A percentile compares a stretch with the other conserved stretches of the same genome.
phyloP scores from a whole-genome alignment of 371 early-diverging fungal genomes.

The Mycotypha africana region DNA sequence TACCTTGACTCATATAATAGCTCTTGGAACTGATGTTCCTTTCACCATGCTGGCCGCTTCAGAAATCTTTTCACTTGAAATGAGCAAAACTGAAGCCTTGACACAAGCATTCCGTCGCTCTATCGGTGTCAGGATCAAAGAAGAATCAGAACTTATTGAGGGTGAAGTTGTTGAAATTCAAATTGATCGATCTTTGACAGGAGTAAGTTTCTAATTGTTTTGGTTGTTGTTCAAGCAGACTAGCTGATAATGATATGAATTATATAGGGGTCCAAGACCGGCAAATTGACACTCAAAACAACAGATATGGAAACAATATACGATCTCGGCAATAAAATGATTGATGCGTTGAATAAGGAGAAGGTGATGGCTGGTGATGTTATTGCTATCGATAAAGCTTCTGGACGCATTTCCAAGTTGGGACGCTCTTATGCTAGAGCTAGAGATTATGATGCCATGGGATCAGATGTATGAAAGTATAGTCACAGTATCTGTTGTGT shows the following conservation, averaged over 20 bases:
- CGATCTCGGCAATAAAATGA: conserved; percentile 98
- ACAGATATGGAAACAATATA: conserved; percentile 99
- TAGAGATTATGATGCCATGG: conserved; percentile 96
- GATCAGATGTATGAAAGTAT: conserved; percentile 68
- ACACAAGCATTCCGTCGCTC: conserved; percentile 98
- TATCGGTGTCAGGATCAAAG: conserved; percentile 97
- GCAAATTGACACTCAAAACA: conserved; percentile 98
- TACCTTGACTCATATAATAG: conserved; percentile 18
- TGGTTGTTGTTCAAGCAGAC: not conserved
- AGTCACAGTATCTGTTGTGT: not conserved
- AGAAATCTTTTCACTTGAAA: conserved; percentile 97
- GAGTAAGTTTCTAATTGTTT: conserved; percentile 64
- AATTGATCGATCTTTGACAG: conserved; percentile 90
- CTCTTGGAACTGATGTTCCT: conserved; percentile 91
- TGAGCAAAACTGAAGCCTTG: conserved; percentile 98
- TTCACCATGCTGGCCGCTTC: conserved; percentile 96
- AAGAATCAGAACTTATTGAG: conserved; percentile 96
- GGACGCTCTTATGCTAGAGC: conserved; percentile 94
- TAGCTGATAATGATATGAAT: not conserved
- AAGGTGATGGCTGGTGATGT: conserved; percentile 98
- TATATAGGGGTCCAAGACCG: conserved; percentile 77
- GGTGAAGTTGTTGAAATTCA: conserved; percentile 99
- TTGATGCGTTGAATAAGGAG: conserved; percentile 94
- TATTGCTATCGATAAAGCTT: conserved; percentile 97
- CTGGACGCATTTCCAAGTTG: conserved; percentile 96